Conservation (phyloP, 129 eudicot genomes). For the Escallonia rubra region DNA sequence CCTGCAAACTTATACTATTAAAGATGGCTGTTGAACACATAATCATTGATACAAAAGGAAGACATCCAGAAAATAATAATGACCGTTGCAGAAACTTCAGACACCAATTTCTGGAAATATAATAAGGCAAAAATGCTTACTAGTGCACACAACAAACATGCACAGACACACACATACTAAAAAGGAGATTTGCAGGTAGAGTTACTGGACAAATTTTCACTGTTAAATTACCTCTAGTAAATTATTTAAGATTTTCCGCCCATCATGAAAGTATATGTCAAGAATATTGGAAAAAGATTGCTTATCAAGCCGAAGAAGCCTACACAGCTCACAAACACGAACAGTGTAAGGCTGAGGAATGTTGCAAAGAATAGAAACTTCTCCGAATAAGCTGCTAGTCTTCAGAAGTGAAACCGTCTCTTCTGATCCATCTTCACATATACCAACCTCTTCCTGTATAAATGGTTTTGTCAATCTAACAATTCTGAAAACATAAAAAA, state of each 20-base stretch:
- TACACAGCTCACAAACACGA: slow-evolving; percentile 76
- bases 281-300: slow-evolving; percentile 83
- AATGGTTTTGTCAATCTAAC: neutral
- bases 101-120: too few species aligned
- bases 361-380: slow-evolving; percentile 78
- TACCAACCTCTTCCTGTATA: slow-evolving; percentile 75
- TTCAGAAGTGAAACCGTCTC: slow-evolving; percentile 54
- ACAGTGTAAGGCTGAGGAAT: slow-evolving; percentile 92
- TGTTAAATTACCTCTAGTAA: slow-evolving; percentile 66
- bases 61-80: neutral
- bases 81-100: too few species aligned
- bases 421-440: slow-evolving; percentile 68
- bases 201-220: too few species aligned
- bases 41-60: neutral
- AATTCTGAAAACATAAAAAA: neutral
- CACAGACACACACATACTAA: neutral
- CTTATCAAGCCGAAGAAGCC: slow-evolving; percentile 87
- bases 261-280: slow-evolving; percentile 92
- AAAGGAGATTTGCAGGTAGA: neutral
- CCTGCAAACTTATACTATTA: slow-evolving; percentile 42
- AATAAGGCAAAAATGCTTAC: too few species aligned
- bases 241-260: slow-evolving; percentile 64
- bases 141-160: neutral
- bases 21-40: slow-evolving; percentile 9
- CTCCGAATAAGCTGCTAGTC: slow-evolving; percentile 75